Evolutionary conservation across 163 green algal species (phyloP), one percentile per base, ranked within the genome.

Genomic region (Volvox carteri): DNA sequence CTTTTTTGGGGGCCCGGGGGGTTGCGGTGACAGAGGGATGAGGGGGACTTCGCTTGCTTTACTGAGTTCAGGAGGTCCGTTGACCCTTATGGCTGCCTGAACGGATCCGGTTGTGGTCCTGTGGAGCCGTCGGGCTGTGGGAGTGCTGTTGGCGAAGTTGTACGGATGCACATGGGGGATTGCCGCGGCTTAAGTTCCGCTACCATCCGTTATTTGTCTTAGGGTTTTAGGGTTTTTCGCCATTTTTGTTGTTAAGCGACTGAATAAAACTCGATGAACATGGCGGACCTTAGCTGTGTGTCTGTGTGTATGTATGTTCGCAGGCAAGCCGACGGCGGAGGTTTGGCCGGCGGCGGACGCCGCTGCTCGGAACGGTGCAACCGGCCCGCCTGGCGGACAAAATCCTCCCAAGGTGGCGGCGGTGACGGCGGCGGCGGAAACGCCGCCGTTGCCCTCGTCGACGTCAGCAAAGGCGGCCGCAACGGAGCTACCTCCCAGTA

Each of bases 271-370:
- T n/a, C n/a, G n/a, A 72, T 72, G 18, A 37, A 41, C 28, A 73
- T 73, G n/a, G 3, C 11, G 16, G 2, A 11, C 11, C 9, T 33
- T 30, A 19, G 9, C 18, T 50, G 67, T 76, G 37, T 76, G 67
- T 76, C 16, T 50, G 35, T 50, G 58, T 70, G 58, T 70, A 19
- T 70, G 58, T 70, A 33, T 70, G 58, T n/a, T n/a, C n/a, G 58
- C 79, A 86, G 79, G 79, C 79, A 86, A 86, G 44, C 79, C 79
- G 19, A 86, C 60, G 0, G 44, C 60, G 9, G 62, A 86, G 62
- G 60, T 86, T 16, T 68, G 68, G 30, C 19, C 75, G 30, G 48
- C 68, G 30, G 33, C 75, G 30, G 48, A 84, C 33, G 21, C 73
- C 4, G 30, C 73, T 4, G 62, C 44, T 44, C 73, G 14, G 41